These are phyloP conservation scores for Yamadazyma philogaea DNA, from an alignment of 805 yeast genomes.

Conservation along the genomic window DNA sequence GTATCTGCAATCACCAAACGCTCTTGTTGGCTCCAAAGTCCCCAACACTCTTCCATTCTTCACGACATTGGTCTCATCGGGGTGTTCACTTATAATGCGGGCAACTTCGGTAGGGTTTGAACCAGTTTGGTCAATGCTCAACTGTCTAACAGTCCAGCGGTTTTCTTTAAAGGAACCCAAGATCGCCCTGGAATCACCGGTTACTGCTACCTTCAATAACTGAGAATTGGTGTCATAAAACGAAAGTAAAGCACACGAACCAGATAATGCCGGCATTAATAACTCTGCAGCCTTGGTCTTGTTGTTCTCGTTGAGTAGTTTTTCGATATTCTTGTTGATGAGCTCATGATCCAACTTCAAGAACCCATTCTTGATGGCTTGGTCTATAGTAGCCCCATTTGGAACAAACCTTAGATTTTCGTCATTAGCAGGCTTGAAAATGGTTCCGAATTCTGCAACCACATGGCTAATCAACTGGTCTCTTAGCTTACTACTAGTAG, in stretches of 20 bases:
- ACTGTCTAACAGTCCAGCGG: constrained; percentile 82
- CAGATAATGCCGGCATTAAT: constrained; percentile 90
- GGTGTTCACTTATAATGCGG: constrained; percentile 82
- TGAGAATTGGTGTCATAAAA: constrained; percentile 77
- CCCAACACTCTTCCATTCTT: constrained; percentile 90
- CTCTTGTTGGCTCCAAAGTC: constrained; percentile 89
- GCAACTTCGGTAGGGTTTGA: constrained; percentile 84
- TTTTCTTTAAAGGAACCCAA: constrained; percentile 70
- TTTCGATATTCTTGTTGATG: constrained; percentile 69
- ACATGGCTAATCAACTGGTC: constrained; percentile 76
- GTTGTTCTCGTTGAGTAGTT: constrained; percentile 63
- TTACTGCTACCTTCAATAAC: constrained; percentile 81
- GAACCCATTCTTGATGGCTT: constrained; percentile 79
- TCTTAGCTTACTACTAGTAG: constrained; percentile 81
- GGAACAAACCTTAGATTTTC: constrained; percentile 61
- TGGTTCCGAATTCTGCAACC: constrained; percentile 69
- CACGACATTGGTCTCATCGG: constrained; percentile 80
- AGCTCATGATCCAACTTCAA: constrained; percentile 81
- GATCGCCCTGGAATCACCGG: constrained; percentile 94
- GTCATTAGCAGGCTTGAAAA: constrained; percentile 50
- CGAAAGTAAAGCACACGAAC: constrained; percentile 88
- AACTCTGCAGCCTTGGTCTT: constrained; percentile 68
- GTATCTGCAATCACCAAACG: constrained; percentile 96
- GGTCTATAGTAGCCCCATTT: constrained; percentile 65
- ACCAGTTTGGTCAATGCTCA: constrained; percentile 92